Conservation (phyloP, 768 basidiomycete species). For the Chalciporus pseudorubinellus region DNA sequence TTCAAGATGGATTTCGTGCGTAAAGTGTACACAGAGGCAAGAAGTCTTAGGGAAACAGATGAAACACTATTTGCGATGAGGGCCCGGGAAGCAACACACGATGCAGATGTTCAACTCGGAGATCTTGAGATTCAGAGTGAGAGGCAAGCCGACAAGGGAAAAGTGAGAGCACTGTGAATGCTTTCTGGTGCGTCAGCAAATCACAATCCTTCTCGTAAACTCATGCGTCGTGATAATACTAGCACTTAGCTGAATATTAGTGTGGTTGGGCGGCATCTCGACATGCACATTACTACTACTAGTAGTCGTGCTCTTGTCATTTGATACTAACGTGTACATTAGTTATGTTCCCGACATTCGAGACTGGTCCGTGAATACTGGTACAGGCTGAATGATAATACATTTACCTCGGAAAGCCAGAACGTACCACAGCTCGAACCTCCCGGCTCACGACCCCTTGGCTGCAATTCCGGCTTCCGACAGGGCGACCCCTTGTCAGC, state of each 20-base stretch:
- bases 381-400: too few relatives aligned
- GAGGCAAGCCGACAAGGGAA: neutral
- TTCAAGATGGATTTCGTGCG: neutral
- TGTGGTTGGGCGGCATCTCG: too few relatives aligned
- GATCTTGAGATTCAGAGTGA: neutral
- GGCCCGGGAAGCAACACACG: neutral
- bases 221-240: too few relatives aligned
- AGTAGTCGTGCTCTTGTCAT: too few relatives aligned
- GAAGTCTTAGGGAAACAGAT: neutral
- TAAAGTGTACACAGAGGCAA: neutral
- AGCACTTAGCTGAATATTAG: too few relatives aligned
- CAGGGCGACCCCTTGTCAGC: neutral
- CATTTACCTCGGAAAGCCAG: too few relatives aligned
- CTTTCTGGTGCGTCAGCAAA: too few relatives aligned
- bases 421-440: neutral
- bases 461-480: neutral
- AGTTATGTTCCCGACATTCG: too few relatives aligned
- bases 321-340: too few relatives aligned
- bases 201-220: too few relatives aligned
- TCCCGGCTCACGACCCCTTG: neutral
- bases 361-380: neutral
- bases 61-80: neutral
- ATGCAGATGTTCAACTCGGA: neutral
- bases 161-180: too few relatives aligned
- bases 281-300: too few relatives aligned